Percentiles rank a stretch among this genome's conserved stretches.
phyloP scores from a whole-genome alignment of 805 yeast genomes.

The Kodamaea leandrae region DNA sequence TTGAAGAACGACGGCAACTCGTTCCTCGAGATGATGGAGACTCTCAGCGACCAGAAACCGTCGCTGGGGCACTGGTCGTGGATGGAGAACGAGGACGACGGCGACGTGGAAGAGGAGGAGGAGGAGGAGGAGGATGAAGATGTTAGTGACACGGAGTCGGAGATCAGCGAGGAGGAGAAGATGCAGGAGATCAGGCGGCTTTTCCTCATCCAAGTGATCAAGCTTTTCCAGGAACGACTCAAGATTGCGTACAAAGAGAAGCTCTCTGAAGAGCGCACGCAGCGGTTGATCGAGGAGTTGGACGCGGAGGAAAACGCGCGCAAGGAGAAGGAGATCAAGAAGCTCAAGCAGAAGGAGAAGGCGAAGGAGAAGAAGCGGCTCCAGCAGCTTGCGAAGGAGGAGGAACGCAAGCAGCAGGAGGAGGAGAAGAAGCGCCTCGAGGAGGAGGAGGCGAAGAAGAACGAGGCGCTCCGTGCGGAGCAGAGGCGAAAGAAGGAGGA shows the following conservation, averaged over 20 bases:
- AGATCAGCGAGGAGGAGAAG: constrained; percentile 54
- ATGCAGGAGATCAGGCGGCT: constrained; percentile 76
- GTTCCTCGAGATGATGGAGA: constrained; percentile 77
- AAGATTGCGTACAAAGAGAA: constrained; percentile 75
- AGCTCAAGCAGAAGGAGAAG: constrained; percentile 62
- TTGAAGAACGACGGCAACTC: constrained; percentile 74
- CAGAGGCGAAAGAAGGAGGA: constrained; percentile 41
- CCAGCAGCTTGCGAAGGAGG: constrained; percentile 62
- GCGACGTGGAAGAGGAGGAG: constrained; percentile 28
- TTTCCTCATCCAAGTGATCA: constrained; percentile 76
- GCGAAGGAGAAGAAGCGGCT: constrained; percentile 66
- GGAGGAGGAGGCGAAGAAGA: constrained; percentile 29
- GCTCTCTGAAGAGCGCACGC: constrained; percentile 71
- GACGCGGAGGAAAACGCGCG: constrained; percentile 67
- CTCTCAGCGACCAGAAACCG: constrained; percentile 53
- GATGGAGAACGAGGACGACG: constrained; percentile 21
- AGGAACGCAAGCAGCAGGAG: constrained; percentile 54
- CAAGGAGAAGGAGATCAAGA: constrained; percentile 64
- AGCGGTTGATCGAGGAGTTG: constrained; percentile 60
- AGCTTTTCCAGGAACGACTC: constrained; percentile 70
- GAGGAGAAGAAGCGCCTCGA: constrained; percentile 45
- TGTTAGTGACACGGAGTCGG: constrained; percentile 33
- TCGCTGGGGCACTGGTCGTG: constrained; percentile 16
- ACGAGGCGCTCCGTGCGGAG: constrained; percentile 35
- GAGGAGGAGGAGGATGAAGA: constrained; percentile 38